Base-by-base conservation (phyloP, 73 alveolate species). In the Halteria grandinella region DNA sequence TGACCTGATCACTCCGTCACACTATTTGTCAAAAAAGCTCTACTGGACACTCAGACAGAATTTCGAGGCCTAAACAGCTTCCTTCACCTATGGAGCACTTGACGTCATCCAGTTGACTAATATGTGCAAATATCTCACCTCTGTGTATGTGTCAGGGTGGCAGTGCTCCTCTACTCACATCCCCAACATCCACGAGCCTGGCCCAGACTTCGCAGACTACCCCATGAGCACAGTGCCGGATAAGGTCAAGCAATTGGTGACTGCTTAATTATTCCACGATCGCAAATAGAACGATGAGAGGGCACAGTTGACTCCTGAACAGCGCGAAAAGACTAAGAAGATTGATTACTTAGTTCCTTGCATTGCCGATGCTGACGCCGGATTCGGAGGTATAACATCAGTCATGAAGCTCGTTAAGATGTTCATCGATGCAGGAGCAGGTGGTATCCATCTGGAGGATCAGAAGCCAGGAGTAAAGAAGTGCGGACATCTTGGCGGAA, bases 401-500 rank as follows among this genome's bases (percentile, higher is more conserved):
- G 89, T 90, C 55, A 94, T 94, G 98, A 91, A 91, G 80, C 87
- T 91, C 29, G 89, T 85, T 28, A 94, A 94, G 85, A 69, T 90
- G 76, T 91, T 94, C 88, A 79, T 94, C 20, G 98, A 94, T 77
- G 90, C 94, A 43, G 98, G 98, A 17, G 98, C 97, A 10, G 97
- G 95, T 15, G 98, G 98, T 36, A 85, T 94, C 64, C 98, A 94
- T 81, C 69, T 94, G 32, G 98, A 94, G 82, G 98, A 94, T 73
- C 89, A 94, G 81, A 91, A 90, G 79, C 94, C 98, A 27, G 98
- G 97, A 48, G 91, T 91, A 34, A 94, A 94, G 89, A 94, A 94
- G 85, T 94, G 98, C 71, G 98, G 98, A 18, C 98, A 94, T 83
- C 70, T 94, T 91, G 96, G 97, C 6, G 98, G 98, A 54, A 94